Evolutionary conservation across 2,329 filamentous ascomycete species (phyloP), one percentile per base, ranked within the genome.

Genomic region (Monilinia polystroma): DNA sequence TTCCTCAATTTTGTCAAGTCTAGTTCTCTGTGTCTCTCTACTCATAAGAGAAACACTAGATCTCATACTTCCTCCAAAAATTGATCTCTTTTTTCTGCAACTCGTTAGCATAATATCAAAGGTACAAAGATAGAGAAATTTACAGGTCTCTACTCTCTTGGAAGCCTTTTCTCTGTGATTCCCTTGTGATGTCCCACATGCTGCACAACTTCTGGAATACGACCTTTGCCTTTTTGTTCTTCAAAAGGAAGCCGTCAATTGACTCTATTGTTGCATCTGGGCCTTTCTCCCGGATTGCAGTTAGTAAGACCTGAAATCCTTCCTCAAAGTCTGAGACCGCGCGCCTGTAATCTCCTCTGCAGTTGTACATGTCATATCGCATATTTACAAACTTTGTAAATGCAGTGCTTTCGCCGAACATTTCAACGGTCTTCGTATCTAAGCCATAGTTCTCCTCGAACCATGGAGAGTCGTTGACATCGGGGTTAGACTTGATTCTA

Each of bases 331-430:
- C 57, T 2, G 7, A 5, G 11, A 20, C 7, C 4, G 11, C 4
- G 1, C 2, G 6, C 20, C 45, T 12, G 7, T 51, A 8, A 8
- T 38, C 57, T 18, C 29, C 8, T 20, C 11, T 14, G 20, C 41
- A 57, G n/a, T 18, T 43, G 26, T 57, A 38, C 52, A 64, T 56
- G 1, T 64, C 62, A 10, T 56, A 64, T 18, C 53, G 62, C 38
- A 64, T 64, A 10, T 64, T 56, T 20, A 35, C 14, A 35, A 64
- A 51, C 16, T 64, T 64, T 3, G 53, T 32, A n/a, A 64, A 57
- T 8, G 62, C 62, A 2, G 51, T 4, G 6, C 52, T 64, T 23
- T n/a, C 52, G 7, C 38, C 20, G 8, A 47, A 26, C 16, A 29
- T 57, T 12, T 64, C 38, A 6, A 20, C 38, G 2, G 26, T 45